Base-by-base conservation (phyloP, 1,284 basidiomycete species). In the Ceratobasidium papillatum region DNA sequence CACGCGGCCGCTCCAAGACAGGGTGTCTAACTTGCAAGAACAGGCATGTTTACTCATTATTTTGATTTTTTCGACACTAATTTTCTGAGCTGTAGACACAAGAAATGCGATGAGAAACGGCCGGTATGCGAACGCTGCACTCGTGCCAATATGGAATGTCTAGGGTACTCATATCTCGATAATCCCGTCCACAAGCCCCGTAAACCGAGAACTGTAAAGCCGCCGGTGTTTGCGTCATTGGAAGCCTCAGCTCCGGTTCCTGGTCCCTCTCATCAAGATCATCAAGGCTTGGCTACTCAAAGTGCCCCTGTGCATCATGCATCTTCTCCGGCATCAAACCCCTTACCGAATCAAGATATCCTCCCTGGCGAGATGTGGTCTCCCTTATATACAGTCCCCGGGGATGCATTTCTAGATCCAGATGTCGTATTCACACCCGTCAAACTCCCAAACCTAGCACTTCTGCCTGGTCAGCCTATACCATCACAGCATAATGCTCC, bases 1-100 rank as follows among this genome's bases (percentile, higher is more conserved):
- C 22, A 36, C 66, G 52, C 9, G 52, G 51, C 22, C 51, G 65
- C 17, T 68, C 65, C 12, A 68, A 68, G 36, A 68, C 47, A 3
- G 65, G 65, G 19, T 68, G 65, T 32, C 34, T 68, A 27, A 68
- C 65, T n/a, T 68, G 65, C n/a, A 68, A 68, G 41, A 68, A 68
- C 19, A 47, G 65, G 65, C 54, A 27, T 38, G 65, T 34, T 32
- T 4, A 38, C 25, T 22, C 30, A 17, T 25, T 8, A 14, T 7
- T n/a, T 56, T 11, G 7, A 11, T 47, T 47, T 47, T 47, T 47
- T 19, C 19, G 19, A 47, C n/a, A 71, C 47, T 30, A 61, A 45
- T 30, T 41, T 47, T 19, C 19, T 19, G 17, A 32, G 3, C 27
- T 36, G 22, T 22, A 66, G 64, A 22, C 64, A 49, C 5, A 66